Evolutionary conservation across 1,139 yeast genomes (phyloP).

Genomic region (Zygotorulaspora mrakii): DNA sequence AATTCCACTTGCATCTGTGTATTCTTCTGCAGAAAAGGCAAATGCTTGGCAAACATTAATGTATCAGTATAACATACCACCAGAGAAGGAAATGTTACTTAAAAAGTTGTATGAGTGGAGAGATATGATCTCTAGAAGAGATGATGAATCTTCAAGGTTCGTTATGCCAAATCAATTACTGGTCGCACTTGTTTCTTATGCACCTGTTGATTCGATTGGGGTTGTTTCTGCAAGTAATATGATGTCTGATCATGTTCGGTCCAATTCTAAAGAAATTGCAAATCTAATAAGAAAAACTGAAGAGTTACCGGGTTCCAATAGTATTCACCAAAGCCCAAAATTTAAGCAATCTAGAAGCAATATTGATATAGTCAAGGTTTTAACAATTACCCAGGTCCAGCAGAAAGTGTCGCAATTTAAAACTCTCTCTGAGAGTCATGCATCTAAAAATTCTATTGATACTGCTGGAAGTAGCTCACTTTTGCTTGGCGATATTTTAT

Average conservation of each 20-base stretch:
- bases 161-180: constrained; percentile 80
- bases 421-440: constrained; percentile 3
- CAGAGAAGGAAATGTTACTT: constrained; percentile 53
- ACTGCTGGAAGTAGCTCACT: background rate
- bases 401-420: constrained; percentile 12
- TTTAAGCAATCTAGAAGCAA: constrained; percentile 2
- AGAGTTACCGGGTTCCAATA: constrained; percentile 19
- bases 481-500: constrained; percentile 11
- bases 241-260: constrained; percentile 55
- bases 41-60: constrained; percentile 62
- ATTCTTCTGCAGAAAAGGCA: constrained; percentile 47
- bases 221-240: constrained; percentile 51
- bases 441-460: background rate
- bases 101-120: constrained; percentile 76
- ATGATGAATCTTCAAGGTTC: constrained; percentile 81
- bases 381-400: constrained; percentile 21
- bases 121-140: constrained; percentile 64
- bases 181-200: constrained; percentile 54
- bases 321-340: constrained; percentile 12
- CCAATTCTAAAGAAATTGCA: constrained; percentile 55
- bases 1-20: constrained; percentile 38
- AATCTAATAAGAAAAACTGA: constrained; percentile 42
- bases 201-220: constrained; percentile 58
- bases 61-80: constrained; percentile 62
- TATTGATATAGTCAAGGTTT: constrained; percentile 6